Evolutionary conservation across 208 protist genomes (phyloP), one percentile per base, ranked within the genome.

Genomic region (Trypanosoma rangeli): DNA sequence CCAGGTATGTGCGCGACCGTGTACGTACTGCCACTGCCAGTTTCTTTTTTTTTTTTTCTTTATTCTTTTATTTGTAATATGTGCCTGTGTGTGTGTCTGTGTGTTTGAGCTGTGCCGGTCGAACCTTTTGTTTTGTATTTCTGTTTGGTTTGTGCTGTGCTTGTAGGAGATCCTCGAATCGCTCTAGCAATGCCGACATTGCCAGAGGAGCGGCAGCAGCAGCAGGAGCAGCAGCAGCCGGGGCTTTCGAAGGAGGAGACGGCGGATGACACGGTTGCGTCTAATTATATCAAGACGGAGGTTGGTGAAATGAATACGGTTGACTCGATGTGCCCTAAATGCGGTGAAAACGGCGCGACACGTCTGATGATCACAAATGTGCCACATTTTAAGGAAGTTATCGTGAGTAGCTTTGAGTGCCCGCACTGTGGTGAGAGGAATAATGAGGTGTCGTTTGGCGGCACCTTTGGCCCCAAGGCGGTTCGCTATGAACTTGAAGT

Each of bases 381-480:
- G 54, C 94, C 94, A 20, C 89, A 95, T 70, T 98, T 98, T 68
- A 92, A 92, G 67, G 83, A 98, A 76, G 70, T 97, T 28, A 95
- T 98, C 65, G 83, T 98, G 39, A 94, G 85, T 78, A 95, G 87
- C 73, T 98, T 98, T 80, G 86, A 95, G 35, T 98, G 94, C 76
- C 74, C 74, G 31, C 80, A 94, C 70, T 95, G 91, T 68, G 83
- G 82, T 3, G 89, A 96, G 69, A 48, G 64, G 60, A 98, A 98
- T 76, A 95, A 96, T 74, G 89, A 97, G 60, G 82, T 97, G 0
- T 87, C 84, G 37, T 97, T 97, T 70, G 91, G 90, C n/a, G 92
- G 92, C 53, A 59, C 68, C 0, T 97, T 94, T 70, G 87, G 82
- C 9, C 75, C 85, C 1, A 95, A 94, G 71, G 87, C 85, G 65